Conservation (phyloP, 257 asterid genomes). For the Linaria vulgaris region DNA sequence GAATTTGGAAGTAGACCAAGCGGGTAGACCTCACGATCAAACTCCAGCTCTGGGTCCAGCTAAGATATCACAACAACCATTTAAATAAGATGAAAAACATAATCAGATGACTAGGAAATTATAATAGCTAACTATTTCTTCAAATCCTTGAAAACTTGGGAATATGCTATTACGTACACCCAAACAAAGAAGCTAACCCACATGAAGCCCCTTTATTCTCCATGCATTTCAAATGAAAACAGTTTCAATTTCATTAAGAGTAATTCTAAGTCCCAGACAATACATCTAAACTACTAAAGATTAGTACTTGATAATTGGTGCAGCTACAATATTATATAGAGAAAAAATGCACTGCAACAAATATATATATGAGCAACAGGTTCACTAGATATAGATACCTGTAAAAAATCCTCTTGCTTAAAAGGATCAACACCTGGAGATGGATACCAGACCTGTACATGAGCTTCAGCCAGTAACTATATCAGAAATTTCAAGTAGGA, state of each 20-base stretch:
- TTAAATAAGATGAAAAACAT: slow-evolving; percentile 29
- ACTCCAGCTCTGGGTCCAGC: slow-evolving; percentile 99
- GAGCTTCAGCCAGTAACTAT: slow-evolving; percentile 44
- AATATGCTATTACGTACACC: slow-evolving; percentile 21
- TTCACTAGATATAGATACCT: slow-evolving; percentile 46
- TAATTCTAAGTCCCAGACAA: neutral
- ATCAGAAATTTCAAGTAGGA: slow-evolving; percentile 38
- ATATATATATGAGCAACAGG: slow-evolving; percentile 6
- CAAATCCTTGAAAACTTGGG: slow-evolving; percentile 13
- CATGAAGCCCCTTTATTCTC: neutral
- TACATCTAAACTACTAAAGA: slow-evolving; percentile 10
- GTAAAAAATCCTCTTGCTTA: slow-evolving; percentile 98
- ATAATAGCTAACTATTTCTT: slow-evolving; percentile 3
- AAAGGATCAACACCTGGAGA: slow-evolving; percentile 88
- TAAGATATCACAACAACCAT: slow-evolving; percentile 41
- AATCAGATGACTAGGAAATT: slow-evolving; percentile 20
- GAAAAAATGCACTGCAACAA: slow-evolving; percentile 2
- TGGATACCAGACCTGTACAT: slow-evolving; percentile 98
- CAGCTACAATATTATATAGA: slow-evolving; percentile 14
- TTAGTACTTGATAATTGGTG: slow-evolving; percentile 21
- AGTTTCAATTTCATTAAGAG: neutral
- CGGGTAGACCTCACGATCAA: slow-evolving; percentile 99
- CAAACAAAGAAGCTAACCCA: slow-evolving; percentile 1
- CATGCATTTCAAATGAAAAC: neutral
- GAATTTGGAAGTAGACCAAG: slow-evolving; percentile 96